Conservation (phyloP, 768 basidiomycete species). For the Lactarius akahatsu region DNA sequence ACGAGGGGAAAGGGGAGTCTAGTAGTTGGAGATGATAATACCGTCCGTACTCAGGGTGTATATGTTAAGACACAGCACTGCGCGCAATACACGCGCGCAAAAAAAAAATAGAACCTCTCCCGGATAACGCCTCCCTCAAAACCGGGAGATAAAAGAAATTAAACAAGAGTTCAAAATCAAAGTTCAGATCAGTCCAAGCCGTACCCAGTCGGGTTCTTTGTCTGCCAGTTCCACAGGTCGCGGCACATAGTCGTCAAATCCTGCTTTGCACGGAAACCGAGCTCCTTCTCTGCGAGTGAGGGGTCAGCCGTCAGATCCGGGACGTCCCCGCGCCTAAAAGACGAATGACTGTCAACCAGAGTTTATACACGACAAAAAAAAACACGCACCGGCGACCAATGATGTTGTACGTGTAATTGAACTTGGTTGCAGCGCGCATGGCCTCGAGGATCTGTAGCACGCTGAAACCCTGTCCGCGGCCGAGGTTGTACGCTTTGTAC, state of each 20-base stretch:
- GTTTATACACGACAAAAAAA: not conserved
- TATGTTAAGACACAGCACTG: constrained; percentile 7
- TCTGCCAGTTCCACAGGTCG: constrained; percentile 99
- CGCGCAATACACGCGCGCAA: not conserved
- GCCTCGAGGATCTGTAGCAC: constrained; percentile 94
- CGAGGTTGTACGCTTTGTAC: constrained; percentile 96
- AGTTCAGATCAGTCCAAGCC: constrained; percentile 28
- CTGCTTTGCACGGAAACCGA: constrained; percentile 84
- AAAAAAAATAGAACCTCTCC: constrained; percentile 1
- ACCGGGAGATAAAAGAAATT: not conserved
- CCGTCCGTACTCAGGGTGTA: constrained; percentile 20
- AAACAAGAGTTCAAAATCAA: not conserved
- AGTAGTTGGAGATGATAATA: constrained; percentile 13
- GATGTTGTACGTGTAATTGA: constrained; percentile 84
- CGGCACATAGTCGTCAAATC: constrained; percentile 90
- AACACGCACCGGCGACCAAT: constrained; percentile 79
- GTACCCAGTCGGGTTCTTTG: constrained; percentile 84
- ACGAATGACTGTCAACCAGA: not conserved
- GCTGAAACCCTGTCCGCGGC: constrained; percentile 87
- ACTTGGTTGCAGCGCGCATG: constrained; percentile 89
- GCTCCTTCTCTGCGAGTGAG: constrained; percentile 83
- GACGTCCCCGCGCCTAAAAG: constrained; percentile 83
- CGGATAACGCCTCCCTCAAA: not conserved
- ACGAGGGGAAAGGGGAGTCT: constrained; percentile 9
- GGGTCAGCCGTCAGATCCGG: constrained; percentile 97